Percentiles rank a stretch among this genome's conserved stretches.
These are phyloP conservation scores for Canariomyces notabilis DNA, from an alignment of 2,329 filamentous ascomycete genomes.

Conservation along the genomic window DNA sequence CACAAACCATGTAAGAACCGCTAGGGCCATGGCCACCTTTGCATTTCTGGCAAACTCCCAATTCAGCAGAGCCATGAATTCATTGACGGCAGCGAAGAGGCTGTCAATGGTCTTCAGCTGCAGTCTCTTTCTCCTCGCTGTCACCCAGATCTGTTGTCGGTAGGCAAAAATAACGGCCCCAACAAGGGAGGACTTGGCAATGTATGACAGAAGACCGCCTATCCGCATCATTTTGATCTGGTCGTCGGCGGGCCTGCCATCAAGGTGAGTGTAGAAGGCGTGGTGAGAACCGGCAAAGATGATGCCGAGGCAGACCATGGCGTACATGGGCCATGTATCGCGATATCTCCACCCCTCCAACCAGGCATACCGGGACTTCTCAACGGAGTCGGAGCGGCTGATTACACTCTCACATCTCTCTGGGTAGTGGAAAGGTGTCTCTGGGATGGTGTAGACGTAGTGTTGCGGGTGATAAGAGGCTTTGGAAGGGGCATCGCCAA, in stretches of 20 bases:
- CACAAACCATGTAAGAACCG: slow-evolving; percentile 18
- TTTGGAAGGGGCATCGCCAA: background rate
- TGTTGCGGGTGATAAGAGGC: background rate
- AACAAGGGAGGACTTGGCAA: slow-evolving; percentile 20
- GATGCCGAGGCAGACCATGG: slow-evolving; percentile 17
- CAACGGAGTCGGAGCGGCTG: background rate
- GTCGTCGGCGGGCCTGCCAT: slow-evolving; percentile 20
- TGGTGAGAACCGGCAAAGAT: slow-evolving; percentile 21
- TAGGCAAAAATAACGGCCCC: slow-evolving; percentile 22
- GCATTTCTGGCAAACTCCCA: slow-evolving; percentile 22
- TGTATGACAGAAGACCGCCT: slow-evolving; percentile 21
- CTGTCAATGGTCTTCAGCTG: slow-evolving; percentile 21
- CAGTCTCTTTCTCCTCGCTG: slow-evolving; percentile 18
- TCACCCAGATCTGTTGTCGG: slow-evolving; percentile 24
- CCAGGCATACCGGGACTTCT: background rate
- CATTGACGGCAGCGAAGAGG: slow-evolving; percentile 19
- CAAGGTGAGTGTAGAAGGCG: slow-evolving; percentile 18
- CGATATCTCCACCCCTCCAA: slow-evolving; percentile 11
- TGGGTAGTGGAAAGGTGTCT: slow-evolving; percentile 5
- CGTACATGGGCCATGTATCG: slow-evolving; percentile 20
- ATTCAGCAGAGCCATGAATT: slow-evolving; percentile 19
- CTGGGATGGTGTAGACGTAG: background rate
- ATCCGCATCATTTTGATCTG: slow-evolving; percentile 24
- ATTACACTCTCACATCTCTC: background rate
- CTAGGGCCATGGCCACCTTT: slow-evolving; percentile 16